phyloP scores from a whole-genome alignment of 768 basidiomycete species.

The Chiua virens region DNA sequence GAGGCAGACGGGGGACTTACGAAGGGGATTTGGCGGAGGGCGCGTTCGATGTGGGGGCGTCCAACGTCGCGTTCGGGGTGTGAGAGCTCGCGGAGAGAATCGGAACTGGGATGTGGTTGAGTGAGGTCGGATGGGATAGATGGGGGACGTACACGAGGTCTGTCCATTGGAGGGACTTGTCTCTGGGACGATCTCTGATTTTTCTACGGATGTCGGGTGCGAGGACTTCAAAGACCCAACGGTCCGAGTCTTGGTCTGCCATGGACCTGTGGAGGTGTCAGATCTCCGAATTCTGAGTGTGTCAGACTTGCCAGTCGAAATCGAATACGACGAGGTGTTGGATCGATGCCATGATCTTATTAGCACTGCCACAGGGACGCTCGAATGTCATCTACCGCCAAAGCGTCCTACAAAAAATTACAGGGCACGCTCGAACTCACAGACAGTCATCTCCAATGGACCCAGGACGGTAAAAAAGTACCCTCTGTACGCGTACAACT shows the following conservation, averaged over 20 bases:
- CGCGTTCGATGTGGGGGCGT: slow-evolving; percentile 70
- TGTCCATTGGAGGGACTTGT: slow-evolving; percentile 76
- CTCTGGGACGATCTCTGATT: slow-evolving; percentile 50
- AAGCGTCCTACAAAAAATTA: slow-evolving; percentile 83
- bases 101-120: slow-evolving; percentile 46
- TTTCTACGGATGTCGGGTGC: slow-evolving; percentile 81
- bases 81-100: slow-evolving; percentile 62
- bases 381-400: slow-evolving; percentile 68
- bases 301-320: slow-evolving; percentile 81
- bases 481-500: slow-evolving; percentile 65
- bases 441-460: slow-evolving; percentile 74
- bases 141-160: slow-evolving; percentile 79
- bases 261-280: slow-evolving; percentile 58
- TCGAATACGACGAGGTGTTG: slow-evolving; percentile 89
- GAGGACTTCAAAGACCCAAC: slow-evolving; percentile 89
- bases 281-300: not conserved
- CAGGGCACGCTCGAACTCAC: slow-evolving; percentile 75
- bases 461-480: slow-evolving; percentile 64
- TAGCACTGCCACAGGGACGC: not conserved
- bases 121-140: not conserved
- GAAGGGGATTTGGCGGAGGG: slow-evolving; percentile 83
- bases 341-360: slow-evolving; percentile 15
- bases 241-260: slow-evolving; percentile 94
- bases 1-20: slow-evolving; percentile 44
- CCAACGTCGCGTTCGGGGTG: slow-evolving; percentile 62